phyloP scores from a whole-genome alignment of 2,329 filamentous ascomycete species.

The Exophiala phaeomuriformis region DNA sequence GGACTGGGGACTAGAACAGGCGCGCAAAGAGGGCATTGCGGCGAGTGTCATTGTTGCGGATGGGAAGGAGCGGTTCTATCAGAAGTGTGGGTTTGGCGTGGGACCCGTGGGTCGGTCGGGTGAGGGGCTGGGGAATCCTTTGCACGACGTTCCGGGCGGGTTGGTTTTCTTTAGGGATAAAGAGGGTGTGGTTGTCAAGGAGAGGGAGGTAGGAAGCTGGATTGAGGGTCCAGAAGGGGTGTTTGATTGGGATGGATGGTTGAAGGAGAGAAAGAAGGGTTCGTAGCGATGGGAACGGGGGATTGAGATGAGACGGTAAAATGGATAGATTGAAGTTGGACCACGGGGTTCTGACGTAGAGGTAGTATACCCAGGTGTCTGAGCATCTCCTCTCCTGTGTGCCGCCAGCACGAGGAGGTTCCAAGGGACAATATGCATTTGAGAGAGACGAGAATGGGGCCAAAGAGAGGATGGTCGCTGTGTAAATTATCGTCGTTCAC shows the following conservation, averaged over 20 bases:
- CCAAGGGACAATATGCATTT: no score
- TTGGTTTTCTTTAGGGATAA: slow-evolving; percentile 23
- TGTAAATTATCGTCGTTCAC: no score
- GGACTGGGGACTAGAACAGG: slow-evolving; percentile 35
- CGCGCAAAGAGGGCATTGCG: slow-evolving; percentile 17
- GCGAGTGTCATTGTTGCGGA: slow-evolving; percentile 36
- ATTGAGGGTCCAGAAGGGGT: slow-evolving; percentile 12
- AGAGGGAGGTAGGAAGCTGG: slow-evolving; percentile 12
- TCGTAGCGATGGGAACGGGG: not conserved
- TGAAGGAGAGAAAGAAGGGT: slow-evolving; percentile 1
- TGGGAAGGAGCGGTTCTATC: slow-evolving; percentile 39
- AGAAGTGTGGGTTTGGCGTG: slow-evolving; percentile 31
- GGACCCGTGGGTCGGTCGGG: slow-evolving; percentile 22
- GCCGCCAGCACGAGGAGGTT: no score
- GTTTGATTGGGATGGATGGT: slow-evolving; percentile 20
- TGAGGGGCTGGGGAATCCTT: slow-evolving; percentile 22
- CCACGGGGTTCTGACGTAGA: not conserved
- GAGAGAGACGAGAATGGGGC: no score
- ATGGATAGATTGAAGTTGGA: not conserved
- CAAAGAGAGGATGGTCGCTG: no score
- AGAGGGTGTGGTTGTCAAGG: slow-evolving; percentile 11
- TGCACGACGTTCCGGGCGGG: slow-evolving; percentile 18
- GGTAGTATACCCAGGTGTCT: not conserved
- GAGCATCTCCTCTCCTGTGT: no score
- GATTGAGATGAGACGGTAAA: not conserved